Base-by-base conservation (phyloP, 1,139 yeast species). In the Lodderomyces parapsilosis region DNA sequence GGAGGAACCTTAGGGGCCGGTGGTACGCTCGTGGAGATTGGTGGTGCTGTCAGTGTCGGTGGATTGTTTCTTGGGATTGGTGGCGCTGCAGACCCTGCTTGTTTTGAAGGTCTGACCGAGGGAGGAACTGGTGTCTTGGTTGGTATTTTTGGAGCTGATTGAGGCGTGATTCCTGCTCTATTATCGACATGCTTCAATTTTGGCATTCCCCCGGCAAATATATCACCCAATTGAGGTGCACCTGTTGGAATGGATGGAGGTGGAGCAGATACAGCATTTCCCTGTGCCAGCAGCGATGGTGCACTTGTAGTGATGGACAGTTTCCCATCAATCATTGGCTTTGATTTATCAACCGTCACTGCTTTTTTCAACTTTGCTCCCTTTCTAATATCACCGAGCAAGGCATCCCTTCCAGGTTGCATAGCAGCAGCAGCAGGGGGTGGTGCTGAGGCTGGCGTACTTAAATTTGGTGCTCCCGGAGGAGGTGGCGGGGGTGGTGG, bases 161-260 rank as follows among this genome's bases (percentile, higher is more conserved):
- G 36, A 13, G 57, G 56, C 2, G 74, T 63, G 27, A 67, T 61
- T 8, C 71, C 72, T 1, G 76, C 59, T n/a, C 77, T 57, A 48
- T 71, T 71, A 48, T 74, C 78, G 32, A 76, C 74, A 49, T 81
- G 82, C 53, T 78, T 81, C 52, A 89, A 68, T 55, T 86, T 87
- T 7, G 96, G 96, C 60, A 89, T 76, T 1, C 96, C 96, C 9
- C 88, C 90, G 7, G 96, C 94, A 61, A 88, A 82, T 13, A 88
- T 76, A 45, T 86, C 93, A 18, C 91, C 95, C 49, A 88, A 63
- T 56, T 73, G 82, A n/a, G 83, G 84, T 3, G 69, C 69, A 35
- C 71, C 67, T 44, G 64, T 54, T 11, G 58, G 56, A 1, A 56
- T 51, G 0, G 58, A 31, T 1, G 61, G 51, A 4, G 49, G 42